A percentile compares a stretch with the other conserved stretches of the same genome.
phyloP scores from a whole-genome alignment of 2,329 filamentous ascomycete genomes.

The Pyrenophora graminea region DNA sequence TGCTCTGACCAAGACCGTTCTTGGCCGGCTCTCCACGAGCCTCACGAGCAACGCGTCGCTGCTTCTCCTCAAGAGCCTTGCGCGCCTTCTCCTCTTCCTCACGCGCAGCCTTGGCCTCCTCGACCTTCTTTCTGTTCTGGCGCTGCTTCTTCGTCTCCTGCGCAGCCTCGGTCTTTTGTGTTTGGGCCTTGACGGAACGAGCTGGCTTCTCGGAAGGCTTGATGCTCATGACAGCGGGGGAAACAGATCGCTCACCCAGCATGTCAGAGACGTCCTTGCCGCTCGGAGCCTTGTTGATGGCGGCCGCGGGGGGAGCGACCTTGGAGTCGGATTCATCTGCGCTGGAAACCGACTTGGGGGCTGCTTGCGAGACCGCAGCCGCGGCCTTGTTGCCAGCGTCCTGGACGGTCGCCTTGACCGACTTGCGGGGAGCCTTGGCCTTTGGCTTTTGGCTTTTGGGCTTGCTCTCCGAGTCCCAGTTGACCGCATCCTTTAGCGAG shows the following conservation, averaged over 20 bases:
- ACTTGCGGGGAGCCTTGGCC: constrained; percentile 41
- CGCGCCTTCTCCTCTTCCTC: constrained; percentile 80
- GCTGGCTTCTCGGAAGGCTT: constrained; percentile 66
- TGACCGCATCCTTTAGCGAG: constrained; percentile 25
- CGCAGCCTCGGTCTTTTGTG: constrained; percentile 57
- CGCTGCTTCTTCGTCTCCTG: constrained; percentile 92
- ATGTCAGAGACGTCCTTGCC: constrained; percentile 83
- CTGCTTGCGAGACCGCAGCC: constrained; percentile 45
- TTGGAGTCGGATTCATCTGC: constrained; percentile 79
- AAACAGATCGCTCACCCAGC: constrained; percentile 73
- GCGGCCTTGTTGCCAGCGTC: constrained; percentile 41
- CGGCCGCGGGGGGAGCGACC: constrained; percentile 65
- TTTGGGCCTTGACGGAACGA: constrained; percentile 65
- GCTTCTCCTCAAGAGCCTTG: constrained; percentile 76
- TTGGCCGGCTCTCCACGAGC: constrained; percentile 81
- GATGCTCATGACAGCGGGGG: constrained; percentile 76
- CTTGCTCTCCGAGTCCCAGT: constrained; percentile 39
- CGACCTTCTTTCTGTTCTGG: constrained; percentile 87
- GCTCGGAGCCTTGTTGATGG: constrained; percentile 52
- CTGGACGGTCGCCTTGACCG: constrained; percentile 41
- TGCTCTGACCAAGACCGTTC: constrained; percentile 66
- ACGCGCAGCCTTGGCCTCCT: constrained; percentile 73
- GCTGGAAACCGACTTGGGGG: constrained; percentile 73
- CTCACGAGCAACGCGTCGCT: constrained; percentile 79
- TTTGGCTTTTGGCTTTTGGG: constrained; percentile 38